Conservation (phyloP, 805 yeast genomes). For the Hagleromyces aurorensis region DNA sequence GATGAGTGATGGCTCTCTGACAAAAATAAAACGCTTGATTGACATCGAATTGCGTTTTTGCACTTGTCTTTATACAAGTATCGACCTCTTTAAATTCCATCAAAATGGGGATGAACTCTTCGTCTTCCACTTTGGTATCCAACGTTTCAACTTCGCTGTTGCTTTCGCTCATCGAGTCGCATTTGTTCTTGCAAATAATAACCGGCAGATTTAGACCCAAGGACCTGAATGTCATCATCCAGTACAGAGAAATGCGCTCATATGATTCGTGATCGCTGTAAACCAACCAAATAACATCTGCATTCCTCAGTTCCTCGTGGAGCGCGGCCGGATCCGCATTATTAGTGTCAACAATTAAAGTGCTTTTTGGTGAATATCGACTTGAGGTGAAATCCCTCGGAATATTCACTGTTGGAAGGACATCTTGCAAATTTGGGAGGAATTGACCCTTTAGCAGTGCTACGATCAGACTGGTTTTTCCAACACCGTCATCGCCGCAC, state of each 20-base stretch:
- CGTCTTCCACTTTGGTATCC: conserved; percentile 48
- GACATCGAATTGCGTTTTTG: conserved; percentile 74
- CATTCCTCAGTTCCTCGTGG: conserved; percentile 67
- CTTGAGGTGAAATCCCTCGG: conserved; percentile 62
- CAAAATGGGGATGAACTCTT: conserved; percentile 78
- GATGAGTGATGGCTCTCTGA: conserved; percentile 87
- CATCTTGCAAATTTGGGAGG: conserved; percentile 67
- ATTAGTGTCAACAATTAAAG: conserved; percentile 74
- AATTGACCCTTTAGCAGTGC: conserved; percentile 75
- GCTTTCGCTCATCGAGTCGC: conserved; percentile 35
- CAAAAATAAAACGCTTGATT: conserved; percentile 83
- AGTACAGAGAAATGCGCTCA: conserved; percentile 82
- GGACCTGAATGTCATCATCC: conserved; percentile 91
- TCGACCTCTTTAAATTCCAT: conserved; percentile 92
- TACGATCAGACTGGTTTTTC: conserved; percentile 72
- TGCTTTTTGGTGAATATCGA: conserved; percentile 52
- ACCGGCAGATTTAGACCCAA: conserved; percentile 91
- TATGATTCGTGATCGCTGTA: conserved; percentile 92
- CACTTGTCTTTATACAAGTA: conserved; percentile 83
- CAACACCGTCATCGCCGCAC: conserved; percentile 92
- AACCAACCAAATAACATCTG: conserved; percentile 91
- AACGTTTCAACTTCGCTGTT: conserved; percentile 16
- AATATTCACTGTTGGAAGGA: conserved; percentile 76
- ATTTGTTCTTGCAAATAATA: conserved; percentile 81
- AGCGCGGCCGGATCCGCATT: conserved; percentile 53